Evolutionary conservation across 1,284 basidiomycete genomes (phyloP), one percentile per base, ranked within the genome.

Genomic region (Trichosporon ovoides): DNA sequence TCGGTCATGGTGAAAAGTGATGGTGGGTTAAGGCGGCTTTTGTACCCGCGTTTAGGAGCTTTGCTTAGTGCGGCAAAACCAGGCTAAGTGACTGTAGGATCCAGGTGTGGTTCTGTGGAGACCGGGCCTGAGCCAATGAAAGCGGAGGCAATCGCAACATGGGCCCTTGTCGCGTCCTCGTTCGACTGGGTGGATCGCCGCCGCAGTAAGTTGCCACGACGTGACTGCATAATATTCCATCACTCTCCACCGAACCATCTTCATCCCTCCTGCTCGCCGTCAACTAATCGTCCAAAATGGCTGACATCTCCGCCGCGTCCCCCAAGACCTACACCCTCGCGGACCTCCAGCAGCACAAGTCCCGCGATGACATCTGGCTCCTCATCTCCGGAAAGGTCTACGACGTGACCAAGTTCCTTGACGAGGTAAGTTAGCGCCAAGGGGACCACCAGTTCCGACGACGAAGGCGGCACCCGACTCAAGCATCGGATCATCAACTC

Each of bases 331-430:
- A 78, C 77, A 86, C 86, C 63, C 79, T 83, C 75, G 85, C 86
- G 43, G 83, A 90, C 75, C 85, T 93, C 75, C 84, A 88, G 70
- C 80, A 82, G 59, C 83, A 93, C 83, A 83, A 78, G 66, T 81
- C 81, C 56, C 87, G 87, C 78, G 84, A 90, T 61, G 84, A 80
- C 69, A 79, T 92, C 65, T 93, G 85, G 79, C 74, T 93, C 71
- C 83, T 93, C 68, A 79, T 96, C 68, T 84, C 87, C 74, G 85
- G 84, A 70, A 94, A 94, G 76, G 95, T 98, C 59, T 98, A 98
- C 83, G 84, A 96, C 78, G 87, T 88, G 67, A 87, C 92, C 55
- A 87, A 88, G 75, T 98, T 98, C 84, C 81, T 95, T 70, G 93
- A 98, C 79, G 95, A 98, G 87, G 91, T 94, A 77, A 63, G 81